These are phyloP conservation scores for Parmelia sp. DNA, from an alignment of 495 filamentous ascomycete species.

Conservation along the genomic window DNA sequence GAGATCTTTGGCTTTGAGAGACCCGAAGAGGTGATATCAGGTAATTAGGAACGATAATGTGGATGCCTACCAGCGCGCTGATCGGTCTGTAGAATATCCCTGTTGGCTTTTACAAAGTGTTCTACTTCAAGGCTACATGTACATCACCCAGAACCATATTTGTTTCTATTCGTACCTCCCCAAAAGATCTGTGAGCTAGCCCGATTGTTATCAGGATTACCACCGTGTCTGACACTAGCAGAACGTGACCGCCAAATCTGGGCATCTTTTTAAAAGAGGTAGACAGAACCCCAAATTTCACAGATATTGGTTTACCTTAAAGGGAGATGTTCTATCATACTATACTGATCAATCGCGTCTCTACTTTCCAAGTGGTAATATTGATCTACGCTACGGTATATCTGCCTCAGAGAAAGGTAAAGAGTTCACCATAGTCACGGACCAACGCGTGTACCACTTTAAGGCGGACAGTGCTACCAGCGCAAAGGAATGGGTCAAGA, in stretches of 20 bases:
- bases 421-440: slow-evolving; percentile 73
- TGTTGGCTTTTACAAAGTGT: slow-evolving; percentile 93
- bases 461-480: slow-evolving; percentile 80
- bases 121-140: slow-evolving; percentile 91
- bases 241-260: slow-evolving; percentile 77
- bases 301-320: slow-evolving; percentile 94
- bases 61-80: slow-evolving; percentile 2
- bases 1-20: slow-evolving; percentile 84
- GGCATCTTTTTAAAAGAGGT: slow-evolving; percentile 82
- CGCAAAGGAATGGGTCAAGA: slow-evolving; percentile 96
- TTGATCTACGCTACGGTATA: slow-evolving; percentile 88
- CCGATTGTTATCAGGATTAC: background rate
- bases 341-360: slow-evolving; percentile 74
- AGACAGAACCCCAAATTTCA: slow-evolving; percentile 83
- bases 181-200: slow-evolving; percentile 64
- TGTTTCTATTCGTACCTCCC: slow-evolving; percentile 97
- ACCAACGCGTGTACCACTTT: slow-evolving; percentile 80
- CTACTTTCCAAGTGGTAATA: slow-evolving; percentile 88
- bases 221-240: slow-evolving; percentile 25
- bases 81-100: slow-evolving; percentile 63
- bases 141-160: slow-evolving; percentile 87
- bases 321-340: slow-evolving; percentile 93
- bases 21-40: slow-evolving; percentile 77
- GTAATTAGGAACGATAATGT: slow-evolving; percentile 35
- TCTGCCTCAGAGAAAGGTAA: slow-evolving; percentile 68